Evolutionary conservation across 1,284 basidiomycete species (phyloP).

Genomic region (Thelephora terrestris): DNA sequence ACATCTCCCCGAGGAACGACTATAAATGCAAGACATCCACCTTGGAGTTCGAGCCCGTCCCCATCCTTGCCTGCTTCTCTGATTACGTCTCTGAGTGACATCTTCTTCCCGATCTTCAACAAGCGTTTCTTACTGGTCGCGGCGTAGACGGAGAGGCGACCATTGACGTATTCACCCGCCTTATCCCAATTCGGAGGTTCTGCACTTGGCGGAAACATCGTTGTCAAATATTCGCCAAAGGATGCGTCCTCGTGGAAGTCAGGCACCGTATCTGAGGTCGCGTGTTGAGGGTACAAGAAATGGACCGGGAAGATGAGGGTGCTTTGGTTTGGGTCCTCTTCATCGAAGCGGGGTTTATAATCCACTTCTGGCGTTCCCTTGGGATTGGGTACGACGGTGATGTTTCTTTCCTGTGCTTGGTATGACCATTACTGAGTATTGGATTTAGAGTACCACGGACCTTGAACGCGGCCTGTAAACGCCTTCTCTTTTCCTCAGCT

Average conservation of each 20-base stretch:
- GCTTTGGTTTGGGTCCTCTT: slow-evolving; percentile 40
- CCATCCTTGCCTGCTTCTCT: slow-evolving; percentile 48
- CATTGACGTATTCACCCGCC: slow-evolving; percentile 60
- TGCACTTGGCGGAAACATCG: slow-evolving; percentile 71
- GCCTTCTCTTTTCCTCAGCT: slow-evolving; percentile 36
- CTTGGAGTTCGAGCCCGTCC: slow-evolving; percentile 81
- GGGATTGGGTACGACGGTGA: slow-evolving; percentile 47
- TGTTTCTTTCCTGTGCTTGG: slow-evolving; percentile 47
- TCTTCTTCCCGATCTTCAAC: slow-evolving; percentile 84
- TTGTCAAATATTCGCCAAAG: slow-evolving; percentile 68
- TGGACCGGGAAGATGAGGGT: slow-evolving; percentile 81
- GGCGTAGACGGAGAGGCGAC: slow-evolving; percentile 73
- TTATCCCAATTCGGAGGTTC: slow-evolving; percentile 70
- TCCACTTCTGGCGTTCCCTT: slow-evolving; percentile 46
- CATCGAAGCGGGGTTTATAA: slow-evolving; percentile 52
- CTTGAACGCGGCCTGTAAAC: slow-evolving; percentile 46
- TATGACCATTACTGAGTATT: background rate
- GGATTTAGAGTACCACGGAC: slow-evolving; percentile 29
- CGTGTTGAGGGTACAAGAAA: slow-evolving; percentile 87
- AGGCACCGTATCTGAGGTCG: slow-evolving; percentile 81
- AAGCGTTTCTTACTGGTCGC: slow-evolving; percentile 69
- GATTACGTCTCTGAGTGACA: slow-evolving; percentile 74
- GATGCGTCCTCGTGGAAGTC: slow-evolving; percentile 82
- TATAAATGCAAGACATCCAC: slow-evolving; percentile 80
- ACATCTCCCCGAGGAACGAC: slow-evolving; percentile 78